Conservation (phyloP, 177 flowering plant species). For the Tripterygium wilfordii region DNA sequence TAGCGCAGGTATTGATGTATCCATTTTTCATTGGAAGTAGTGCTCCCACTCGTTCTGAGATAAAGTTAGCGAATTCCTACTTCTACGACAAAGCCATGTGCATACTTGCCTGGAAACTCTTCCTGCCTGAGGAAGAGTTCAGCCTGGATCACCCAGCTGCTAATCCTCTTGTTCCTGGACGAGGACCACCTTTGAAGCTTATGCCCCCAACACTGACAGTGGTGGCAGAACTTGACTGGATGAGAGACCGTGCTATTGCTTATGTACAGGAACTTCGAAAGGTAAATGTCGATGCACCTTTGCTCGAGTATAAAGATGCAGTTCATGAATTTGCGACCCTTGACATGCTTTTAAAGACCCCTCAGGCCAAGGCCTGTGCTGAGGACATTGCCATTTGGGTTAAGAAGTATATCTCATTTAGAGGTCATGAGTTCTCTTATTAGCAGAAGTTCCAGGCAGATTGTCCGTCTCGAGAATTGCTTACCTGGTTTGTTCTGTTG, state of each 20-base stretch:
- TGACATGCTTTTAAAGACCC: slow-evolving; percentile 83
- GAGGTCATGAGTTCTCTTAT: slow-evolving; percentile 93
- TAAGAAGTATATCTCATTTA: slow-evolving; percentile 82
- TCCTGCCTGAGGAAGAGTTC: slow-evolving; percentile 79
- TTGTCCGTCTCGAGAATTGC: no score
- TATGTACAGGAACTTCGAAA: slow-evolving; percentile 87
- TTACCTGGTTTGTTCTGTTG: not conserved
- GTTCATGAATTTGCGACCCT: slow-evolving; percentile 97
- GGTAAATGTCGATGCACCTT: slow-evolving; percentile 89
- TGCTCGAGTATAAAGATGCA: slow-evolving; percentile 91
- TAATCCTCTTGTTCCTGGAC: slow-evolving; percentile 70
- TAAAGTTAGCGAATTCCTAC: slow-evolving; percentile 84
- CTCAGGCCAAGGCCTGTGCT: slow-evolving; percentile 92
- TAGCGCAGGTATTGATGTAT: slow-evolving; percentile 90
- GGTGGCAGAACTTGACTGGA: slow-evolving; percentile 96
- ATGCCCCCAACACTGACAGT: slow-evolving; percentile 94
- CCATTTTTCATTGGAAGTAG: slow-evolving; percentile 86
- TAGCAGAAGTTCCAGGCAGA: slow-evolving; percentile 9
- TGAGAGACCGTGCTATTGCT: slow-evolving; percentile 96
- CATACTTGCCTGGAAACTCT: slow-evolving; percentile 81
- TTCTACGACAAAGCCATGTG: slow-evolving; percentile 94
- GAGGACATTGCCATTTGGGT: slow-evolving; percentile 98
- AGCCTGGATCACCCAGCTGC: slow-evolving; percentile 91
- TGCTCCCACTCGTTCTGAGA: slow-evolving; percentile 88
- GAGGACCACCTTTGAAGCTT: slow-evolving; percentile 65